Evolutionary conservation across 495 filamentous ascomycete species (phyloP), one percentile per base, ranked within the genome.

Genomic region (Hypoxylon fragiforme): DNA sequence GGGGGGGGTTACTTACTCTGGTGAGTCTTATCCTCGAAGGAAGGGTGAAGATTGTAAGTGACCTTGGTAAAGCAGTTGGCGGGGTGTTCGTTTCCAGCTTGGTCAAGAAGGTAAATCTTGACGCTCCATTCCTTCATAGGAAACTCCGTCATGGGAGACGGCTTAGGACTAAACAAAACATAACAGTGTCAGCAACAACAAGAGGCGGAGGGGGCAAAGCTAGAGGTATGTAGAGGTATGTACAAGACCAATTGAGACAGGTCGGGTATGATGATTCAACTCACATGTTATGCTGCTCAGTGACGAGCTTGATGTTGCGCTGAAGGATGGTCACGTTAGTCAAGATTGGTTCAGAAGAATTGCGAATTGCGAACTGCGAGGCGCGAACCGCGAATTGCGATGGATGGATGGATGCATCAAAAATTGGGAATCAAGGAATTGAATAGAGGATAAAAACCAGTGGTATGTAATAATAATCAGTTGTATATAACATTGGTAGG

Each of bases 61-160:
- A 85, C 95, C 76, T 92, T 96, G 65, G 92, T 89, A 74, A 97
- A 97, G 70, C 88, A 76, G 40, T 69, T 89, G 7, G 92, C 92
- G 0, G 88, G 83, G 21, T 92, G 78, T 63, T 90, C 74, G 69
- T 87, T 78, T 57, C 83, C 77, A 64, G 78, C 68, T 63, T 85
- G 67, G 63, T 85, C 72, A 51, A 89, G 60, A 57, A 88, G 30
- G 64, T 82, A 74, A 67, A 91, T 71, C 70, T 83, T 69, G 68
- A 87, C 76, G 43, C 83, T 75, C 88, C 88, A 76, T 64, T 86
- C 70, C 63, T 94, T 90, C 80, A 96, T 89, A 3, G 94, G 94
- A 68, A 91, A 96, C 12, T 91, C 94, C 66, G 95, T 90, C 57
- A 85, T 79, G 32, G 84, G 83, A 2, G 87, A 86, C 16, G 86